phyloP scores from a whole-genome alignment of 805 yeast genomes.

The Saccharomycopsis sp. region DNA sequence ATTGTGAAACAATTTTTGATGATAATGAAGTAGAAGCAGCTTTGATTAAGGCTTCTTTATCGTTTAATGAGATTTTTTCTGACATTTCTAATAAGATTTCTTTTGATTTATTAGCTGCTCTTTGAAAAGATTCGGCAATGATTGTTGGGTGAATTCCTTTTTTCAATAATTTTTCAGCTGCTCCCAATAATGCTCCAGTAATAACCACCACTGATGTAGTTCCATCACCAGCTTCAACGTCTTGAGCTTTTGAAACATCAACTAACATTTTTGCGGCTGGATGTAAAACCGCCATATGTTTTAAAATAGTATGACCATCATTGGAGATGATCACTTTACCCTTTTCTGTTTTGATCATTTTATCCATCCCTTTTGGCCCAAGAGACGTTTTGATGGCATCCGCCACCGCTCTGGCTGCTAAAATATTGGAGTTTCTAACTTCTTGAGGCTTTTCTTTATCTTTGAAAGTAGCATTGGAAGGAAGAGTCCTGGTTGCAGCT shows the following conservation, averaged over 20 bases:
- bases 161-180: constrained; percentile 82
- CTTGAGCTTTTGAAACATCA: constrained; percentile 95
- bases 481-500: constrained; percentile 23
- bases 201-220: constrained; percentile 95
- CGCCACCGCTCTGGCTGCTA: constrained; percentile 90
- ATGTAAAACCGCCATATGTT: constrained; percentile 96
- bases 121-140: constrained; percentile 86
- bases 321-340: constrained; percentile 93
- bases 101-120: constrained; percentile 76
- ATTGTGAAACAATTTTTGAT: constrained; percentile 93
- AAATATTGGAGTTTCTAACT: constrained; percentile 78
- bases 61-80: constrained; percentile 63
- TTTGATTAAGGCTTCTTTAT: constrained; percentile 72
- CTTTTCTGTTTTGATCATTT: constrained; percentile 89
- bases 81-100: constrained; percentile 81
- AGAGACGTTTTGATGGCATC: constrained; percentile 92
- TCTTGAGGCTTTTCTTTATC: constrained; percentile 94
- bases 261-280: constrained; percentile 99
- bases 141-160: constrained; percentile 94
- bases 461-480: constrained; percentile 80
- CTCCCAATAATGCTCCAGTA: constrained; percentile 89
- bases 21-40: constrained; percentile 93
- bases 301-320: constrained; percentile 94
- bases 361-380: constrained; percentile 99
- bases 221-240: constrained; percentile 99